Conservation (phyloP, 1,284 basidiomycete genomes). For the Cutaneotrichosporon spelunceum region DNA sequence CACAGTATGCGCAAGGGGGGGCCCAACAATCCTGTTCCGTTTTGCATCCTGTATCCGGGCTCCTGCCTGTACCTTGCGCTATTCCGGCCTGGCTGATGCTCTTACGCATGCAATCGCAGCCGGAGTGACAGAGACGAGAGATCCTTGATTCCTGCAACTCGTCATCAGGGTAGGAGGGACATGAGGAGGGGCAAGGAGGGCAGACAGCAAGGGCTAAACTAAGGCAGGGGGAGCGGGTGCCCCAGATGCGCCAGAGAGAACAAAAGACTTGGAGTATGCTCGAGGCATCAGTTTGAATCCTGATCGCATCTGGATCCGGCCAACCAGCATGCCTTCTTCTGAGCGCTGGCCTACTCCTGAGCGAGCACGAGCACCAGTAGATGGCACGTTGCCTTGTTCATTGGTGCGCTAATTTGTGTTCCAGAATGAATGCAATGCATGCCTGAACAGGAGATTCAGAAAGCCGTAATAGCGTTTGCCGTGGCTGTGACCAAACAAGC, state of each 20-base stretch:
- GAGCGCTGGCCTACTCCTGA: not conserved
- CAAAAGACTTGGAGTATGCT: conserved; percentile 1
- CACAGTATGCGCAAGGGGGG: no score
- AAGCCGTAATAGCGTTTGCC: not conserved
- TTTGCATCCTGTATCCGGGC: not conserved
- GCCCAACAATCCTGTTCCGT: no score
- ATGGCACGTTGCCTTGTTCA: not conserved
- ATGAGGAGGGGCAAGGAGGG: no score
- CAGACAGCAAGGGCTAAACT: not conserved
- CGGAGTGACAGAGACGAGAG: not conserved
- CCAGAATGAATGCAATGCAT: not conserved
- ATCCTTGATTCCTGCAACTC: not conserved
- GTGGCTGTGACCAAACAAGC: no score
- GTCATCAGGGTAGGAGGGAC: not conserved
- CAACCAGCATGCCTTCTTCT: not conserved
- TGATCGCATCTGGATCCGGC: not conserved
- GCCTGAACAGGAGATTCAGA: not conserved
- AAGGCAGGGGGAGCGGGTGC: not conserved
- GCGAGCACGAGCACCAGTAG: not conserved
- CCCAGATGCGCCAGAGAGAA: conserved; percentile 2
- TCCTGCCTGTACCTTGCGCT: not conserved
- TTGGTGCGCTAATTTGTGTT: no score
- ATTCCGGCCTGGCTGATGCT: not conserved
- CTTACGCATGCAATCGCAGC: not conserved
- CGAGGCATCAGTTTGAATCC: not conserved